Percentiles rank a stretch among this genome's conserved stretches.
Conservation (phyloP, 441 rosid species). For the Corymbia calophylla region DNA sequence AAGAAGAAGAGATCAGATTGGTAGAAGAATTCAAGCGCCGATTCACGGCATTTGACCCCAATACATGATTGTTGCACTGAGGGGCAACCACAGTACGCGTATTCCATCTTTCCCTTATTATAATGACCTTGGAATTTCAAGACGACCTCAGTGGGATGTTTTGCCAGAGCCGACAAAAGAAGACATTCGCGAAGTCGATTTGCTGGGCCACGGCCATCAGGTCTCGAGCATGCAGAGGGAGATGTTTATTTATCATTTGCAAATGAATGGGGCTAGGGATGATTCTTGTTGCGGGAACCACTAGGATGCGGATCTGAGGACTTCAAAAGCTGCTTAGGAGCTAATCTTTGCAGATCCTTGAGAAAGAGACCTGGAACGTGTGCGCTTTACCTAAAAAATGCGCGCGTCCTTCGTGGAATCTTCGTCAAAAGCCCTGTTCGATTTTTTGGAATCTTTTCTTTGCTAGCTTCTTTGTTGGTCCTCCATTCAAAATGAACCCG, state of each 20-base stretch:
- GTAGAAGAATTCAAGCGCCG: constrained; percentile 54
- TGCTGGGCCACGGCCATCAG: not conserved
- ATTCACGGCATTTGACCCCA: constrained; percentile 60
- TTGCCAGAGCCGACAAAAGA: not conserved
- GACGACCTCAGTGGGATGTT: not conserved
- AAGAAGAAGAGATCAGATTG: constrained; percentile 61
- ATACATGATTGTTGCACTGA: constrained; percentile 3
- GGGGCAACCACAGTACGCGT: not conserved
- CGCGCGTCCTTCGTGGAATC: not conserved
- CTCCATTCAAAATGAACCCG: not conserved
- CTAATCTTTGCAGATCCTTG: not conserved
- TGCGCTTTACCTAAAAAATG: not conserved
- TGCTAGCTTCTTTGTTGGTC: not conserved
- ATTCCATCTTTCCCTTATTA: not conserved
- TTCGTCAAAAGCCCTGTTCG: too few relatives aligned
- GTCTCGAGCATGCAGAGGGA: not conserved
- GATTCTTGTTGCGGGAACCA: not conserved
- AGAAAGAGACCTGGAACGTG: not conserved
- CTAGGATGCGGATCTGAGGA: not conserved
- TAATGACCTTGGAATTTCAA: not conserved
- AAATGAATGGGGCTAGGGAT: not conserved
- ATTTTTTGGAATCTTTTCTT: too few relatives aligned
- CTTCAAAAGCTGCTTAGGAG: not conserved
- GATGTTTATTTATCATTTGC: not conserved
- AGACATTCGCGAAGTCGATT: not conserved